Evolutionary conservation across 2,329 filamentous ascomycete genomes (phyloP), one percentile per base, ranked within the genome.

Genomic region (Berkeleyomyces basicola): DNA sequence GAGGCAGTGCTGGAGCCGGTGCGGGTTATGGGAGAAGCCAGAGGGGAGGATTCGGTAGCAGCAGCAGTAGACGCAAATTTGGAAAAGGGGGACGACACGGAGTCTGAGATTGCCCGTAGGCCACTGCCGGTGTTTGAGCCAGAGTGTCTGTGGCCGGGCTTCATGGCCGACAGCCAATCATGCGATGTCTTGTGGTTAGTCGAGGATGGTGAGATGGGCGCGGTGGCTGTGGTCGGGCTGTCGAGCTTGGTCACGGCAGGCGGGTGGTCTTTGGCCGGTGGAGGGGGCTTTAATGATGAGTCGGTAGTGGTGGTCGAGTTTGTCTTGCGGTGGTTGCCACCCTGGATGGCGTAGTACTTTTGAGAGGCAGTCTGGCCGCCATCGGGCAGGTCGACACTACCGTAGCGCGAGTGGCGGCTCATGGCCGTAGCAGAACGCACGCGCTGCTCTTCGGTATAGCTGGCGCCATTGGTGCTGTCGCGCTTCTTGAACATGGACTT

Each of bases 51-150:
- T 53, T 83, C 80, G 1, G 74, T 72, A 3, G 80, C 44, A 37
- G 62, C 75, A 3, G 80, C 16, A n/a, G 62, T 75, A 1, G 79
- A 77, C 1, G 73, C 71, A 44, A 78, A 69, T 68, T 82, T 83
- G 44, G 75, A 75, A 58, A 79, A 78, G 4, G 65, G 64, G 14
- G 64, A 58, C 7, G 65, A 61, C n/a, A 67, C 63, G 2, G 64
- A 65, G 70, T 96, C 92, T 3, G 92, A 96, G 61, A 91, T 89
- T 11, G 90, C 86, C 66, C 92, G 81, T 63, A 95, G 78, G 64
- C 79, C 79, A 4, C 40, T 58, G n/a, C 63, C 63, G 14, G 55
- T 51, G 33, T 51, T 43, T n/a, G 63, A 39, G 74, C 70, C 66
- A 78, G 77, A 66, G 74, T 72, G 16, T 44, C 62, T 61, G 47